Conservation (phyloP, 371 early-diverging fungal species). For the Mycotypha africana region DNA sequence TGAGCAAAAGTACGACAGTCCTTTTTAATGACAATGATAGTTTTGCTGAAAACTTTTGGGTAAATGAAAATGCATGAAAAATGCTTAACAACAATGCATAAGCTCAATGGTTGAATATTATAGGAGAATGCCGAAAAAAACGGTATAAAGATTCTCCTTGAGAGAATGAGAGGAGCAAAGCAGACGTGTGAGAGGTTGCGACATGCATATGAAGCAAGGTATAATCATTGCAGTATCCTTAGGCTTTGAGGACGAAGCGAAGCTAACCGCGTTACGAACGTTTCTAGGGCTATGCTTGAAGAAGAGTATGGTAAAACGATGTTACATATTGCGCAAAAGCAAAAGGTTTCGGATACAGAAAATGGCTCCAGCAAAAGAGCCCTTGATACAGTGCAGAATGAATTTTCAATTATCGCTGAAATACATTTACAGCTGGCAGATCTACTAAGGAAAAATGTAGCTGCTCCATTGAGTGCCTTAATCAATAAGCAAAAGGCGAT, state of each 20-base stretch:
- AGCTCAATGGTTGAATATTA: neutral
- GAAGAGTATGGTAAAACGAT: slow-evolving; percentile 23
- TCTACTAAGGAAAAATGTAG: slow-evolving; percentile 5
- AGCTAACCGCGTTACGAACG: neutral
- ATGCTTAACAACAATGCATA: neutral
- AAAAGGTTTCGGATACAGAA: slow-evolving; percentile 15
- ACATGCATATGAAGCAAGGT: slow-evolving; percentile 24
- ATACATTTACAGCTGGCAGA: slow-evolving; percentile 15
- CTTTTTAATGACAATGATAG: too few relatives aligned
- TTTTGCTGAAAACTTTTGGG: slow-evolving; percentile 12
- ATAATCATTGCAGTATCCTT: neutral
- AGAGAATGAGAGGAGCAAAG: slow-evolving; percentile 24
- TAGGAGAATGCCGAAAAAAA: slow-evolving; percentile 22
- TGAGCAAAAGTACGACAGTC: too few relatives aligned
- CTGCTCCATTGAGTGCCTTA: slow-evolving; percentile 5
- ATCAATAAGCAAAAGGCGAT: slow-evolving; percentile 13
- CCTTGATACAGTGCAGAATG: slow-evolving; percentile 10
- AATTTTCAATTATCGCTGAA: slow-evolving; percentile 13
- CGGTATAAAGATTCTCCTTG: slow-evolving; percentile 16
- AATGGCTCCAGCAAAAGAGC: slow-evolving; percentile 13
- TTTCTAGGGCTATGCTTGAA: slow-evolving; percentile 12
- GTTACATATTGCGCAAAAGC: slow-evolving; percentile 15
- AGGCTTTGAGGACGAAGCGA: too few relatives aligned
- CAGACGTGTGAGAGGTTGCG: slow-evolving; percentile 21
- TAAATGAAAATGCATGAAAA: neutral